Evolutionary conservation across 805 yeast genomes (phyloP).

Genomic region (Kodamaea kakaduensis): DNA sequence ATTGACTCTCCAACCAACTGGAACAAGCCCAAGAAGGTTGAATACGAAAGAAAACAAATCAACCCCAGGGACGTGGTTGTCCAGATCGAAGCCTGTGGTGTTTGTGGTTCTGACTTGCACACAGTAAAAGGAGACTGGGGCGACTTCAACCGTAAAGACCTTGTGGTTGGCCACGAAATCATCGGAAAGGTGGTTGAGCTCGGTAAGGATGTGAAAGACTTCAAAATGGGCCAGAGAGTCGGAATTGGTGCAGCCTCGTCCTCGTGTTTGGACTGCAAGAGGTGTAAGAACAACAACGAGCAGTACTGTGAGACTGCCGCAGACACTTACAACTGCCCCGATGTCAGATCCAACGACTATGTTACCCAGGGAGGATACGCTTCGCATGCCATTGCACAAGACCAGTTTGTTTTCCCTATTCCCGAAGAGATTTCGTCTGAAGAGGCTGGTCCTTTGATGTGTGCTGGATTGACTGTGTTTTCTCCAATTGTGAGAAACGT

Average conservation of each 20-base stretch:
- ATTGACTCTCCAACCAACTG: conserved; percentile 48
- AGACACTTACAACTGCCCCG: conserved; percentile 22
- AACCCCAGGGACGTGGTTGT: conserved; percentile 17
- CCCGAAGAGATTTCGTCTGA: conserved; percentile 47
- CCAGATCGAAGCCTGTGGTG: conserved; percentile 26
- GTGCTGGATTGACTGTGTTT: conserved; percentile 74
- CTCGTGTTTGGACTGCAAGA: conserved; percentile 44
- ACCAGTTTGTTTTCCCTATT: conserved; percentile 58
- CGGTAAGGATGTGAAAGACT: conserved; percentile 52
- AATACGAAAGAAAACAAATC: conserved; percentile 44
- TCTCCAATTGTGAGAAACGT: conserved; percentile 55
- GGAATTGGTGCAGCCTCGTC: conserved; percentile 73
- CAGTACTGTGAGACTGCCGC: conserved; percentile 33
- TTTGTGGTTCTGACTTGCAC: conserved; percentile 63
- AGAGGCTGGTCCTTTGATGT: conserved; percentile 66
- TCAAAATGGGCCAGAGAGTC: conserved; percentile 67
- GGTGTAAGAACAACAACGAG: conserved; percentile 22
- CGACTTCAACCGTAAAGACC: conserved; percentile 27
- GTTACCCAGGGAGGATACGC: conserved; percentile 71
- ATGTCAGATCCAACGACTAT: conserved; percentile 32
- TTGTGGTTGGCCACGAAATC: conserved; percentile 47
- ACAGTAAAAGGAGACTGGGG: conserved; percentile 52
- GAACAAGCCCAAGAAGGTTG: conserved; percentile 50
- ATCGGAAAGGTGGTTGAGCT: conserved; percentile 42
- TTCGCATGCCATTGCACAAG: conserved; percentile 61